Evolutionary conservation across 2,329 filamentous ascomycete genomes (phyloP).

Genomic region (Samsoniella hepiali): DNA sequence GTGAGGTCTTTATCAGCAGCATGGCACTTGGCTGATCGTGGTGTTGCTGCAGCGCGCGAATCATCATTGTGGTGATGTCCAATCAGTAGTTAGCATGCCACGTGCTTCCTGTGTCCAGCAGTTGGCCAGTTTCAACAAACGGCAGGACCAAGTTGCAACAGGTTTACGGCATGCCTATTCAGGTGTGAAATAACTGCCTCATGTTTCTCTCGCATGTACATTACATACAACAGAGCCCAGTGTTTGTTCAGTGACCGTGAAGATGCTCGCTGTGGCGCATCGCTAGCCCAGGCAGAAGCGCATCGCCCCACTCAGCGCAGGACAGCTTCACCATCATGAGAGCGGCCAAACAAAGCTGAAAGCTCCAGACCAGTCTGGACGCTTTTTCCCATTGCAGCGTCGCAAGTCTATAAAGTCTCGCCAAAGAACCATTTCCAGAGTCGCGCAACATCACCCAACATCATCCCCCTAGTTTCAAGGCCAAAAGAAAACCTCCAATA

Average conservation of each 20-base stretch:
- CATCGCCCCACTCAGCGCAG: background rate
- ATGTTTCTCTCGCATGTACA: background rate
- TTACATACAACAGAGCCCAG: background rate
- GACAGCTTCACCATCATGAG: background rate
- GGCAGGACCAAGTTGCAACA: too few relatives aligned
- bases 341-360: background rate
- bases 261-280: background rate
- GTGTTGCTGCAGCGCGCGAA: too few relatives aligned
- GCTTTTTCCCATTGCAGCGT: background rate
- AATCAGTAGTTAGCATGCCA: too few relatives aligned
- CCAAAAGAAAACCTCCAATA: background rate
- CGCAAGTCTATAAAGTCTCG: background rate
- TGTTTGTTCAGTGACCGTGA: background rate
- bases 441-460: background rate
- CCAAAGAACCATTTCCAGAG: too few relatives aligned
- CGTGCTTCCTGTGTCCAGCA: too few relatives aligned
- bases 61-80: too few relatives aligned
- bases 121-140: too few relatives aligned
- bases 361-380: background rate
- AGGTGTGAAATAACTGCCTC: too few relatives aligned
- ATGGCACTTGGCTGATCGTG: too few relatives aligned
- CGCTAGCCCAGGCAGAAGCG: constrained; percentile 5
- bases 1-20: too few relatives aligned
- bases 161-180: too few relatives aligned
- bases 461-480: background rate